Conservation (phyloP, 352 stramenopile genomes). For the Globisporangium paroecandrum region DNA sequence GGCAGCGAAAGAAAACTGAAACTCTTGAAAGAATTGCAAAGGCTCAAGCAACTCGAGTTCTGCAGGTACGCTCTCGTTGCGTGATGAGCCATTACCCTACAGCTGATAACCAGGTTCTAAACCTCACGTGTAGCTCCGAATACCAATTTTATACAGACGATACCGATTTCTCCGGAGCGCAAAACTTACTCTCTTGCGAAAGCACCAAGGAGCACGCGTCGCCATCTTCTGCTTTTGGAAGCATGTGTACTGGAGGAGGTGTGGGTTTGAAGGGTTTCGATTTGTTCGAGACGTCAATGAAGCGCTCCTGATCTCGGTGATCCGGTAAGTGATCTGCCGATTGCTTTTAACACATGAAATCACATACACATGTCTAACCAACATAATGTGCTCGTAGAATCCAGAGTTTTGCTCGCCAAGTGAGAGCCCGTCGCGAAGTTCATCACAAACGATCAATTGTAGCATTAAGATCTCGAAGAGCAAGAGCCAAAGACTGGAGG, state of each 20-base stretch:
- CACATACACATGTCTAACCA: neutral
- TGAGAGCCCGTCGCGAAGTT: constrained; percentile 5
- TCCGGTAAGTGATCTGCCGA: constrained; percentile 15
- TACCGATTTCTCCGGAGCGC: constrained; percentile 3
- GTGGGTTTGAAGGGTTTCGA: constrained; percentile 21
- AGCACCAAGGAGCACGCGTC: constrained; percentile 25
- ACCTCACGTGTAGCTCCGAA: constrained; percentile 14
- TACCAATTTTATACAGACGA: constrained; percentile 11
- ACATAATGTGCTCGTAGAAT: constrained; percentile 14
- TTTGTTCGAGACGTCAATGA: constrained; percentile 15
- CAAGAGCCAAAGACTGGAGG: constrained; percentile 13
- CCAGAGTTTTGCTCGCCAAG: constrained; percentile 22
- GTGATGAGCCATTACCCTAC: neutral
- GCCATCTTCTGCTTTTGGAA: constrained; percentile 40
- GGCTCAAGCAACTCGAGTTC: neutral
- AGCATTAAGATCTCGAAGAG: constrained; percentile 4
- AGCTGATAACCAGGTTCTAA: neutral
- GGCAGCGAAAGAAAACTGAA: neutral
- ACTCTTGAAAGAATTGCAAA: constrained; percentile 2
- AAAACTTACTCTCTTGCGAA: constrained; percentile 11
- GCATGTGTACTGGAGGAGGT: constrained; percentile 28
- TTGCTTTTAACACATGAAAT: neutral
- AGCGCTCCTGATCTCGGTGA: constrained; percentile 7
- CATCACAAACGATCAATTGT: constrained; percentile 7
- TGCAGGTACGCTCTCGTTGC: constrained; percentile 11